Evolutionary conservation across 345 rosid genomes (phyloP).

Genomic region (Moricandia moricandioides): DNA sequence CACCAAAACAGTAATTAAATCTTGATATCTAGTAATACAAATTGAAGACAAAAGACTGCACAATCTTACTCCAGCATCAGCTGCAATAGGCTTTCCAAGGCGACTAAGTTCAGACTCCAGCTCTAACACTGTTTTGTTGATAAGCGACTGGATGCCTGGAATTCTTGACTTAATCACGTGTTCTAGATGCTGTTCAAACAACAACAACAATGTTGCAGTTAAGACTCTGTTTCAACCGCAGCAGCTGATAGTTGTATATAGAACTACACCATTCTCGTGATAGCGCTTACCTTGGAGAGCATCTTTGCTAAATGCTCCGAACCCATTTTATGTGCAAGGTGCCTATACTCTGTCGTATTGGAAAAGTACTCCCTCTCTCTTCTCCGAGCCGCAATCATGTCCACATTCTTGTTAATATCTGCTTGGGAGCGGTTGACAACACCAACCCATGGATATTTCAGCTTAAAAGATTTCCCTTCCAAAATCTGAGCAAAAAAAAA

Average conservation of each 20-base stretch:
- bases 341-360: constrained; percentile 85
- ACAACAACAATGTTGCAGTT: constrained; percentile 2
- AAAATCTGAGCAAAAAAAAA: constrained; percentile 51
- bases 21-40: constrained; percentile 1
- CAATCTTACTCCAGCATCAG: constrained; percentile 90
- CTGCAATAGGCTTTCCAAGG: constrained; percentile 97
- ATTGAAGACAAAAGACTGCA: constrained; percentile 19
- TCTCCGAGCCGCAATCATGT: constrained; percentile 97
- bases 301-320: constrained; percentile 94
- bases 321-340: constrained; percentile 95
- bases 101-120: constrained; percentile 89
- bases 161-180: constrained; percentile 93
- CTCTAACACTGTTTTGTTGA: constrained; percentile 79
- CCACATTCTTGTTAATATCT: constrained; percentile 94
- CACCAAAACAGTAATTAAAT: constrained; percentile 30
- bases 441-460: constrained; percentile 98
- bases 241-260: not conserved
- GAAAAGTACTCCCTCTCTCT: constrained; percentile 96
- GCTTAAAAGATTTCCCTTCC: constrained; percentile 86
- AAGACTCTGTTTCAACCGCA: constrained; percentile 15
- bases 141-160: constrained; percentile 94
- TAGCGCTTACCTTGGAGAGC: constrained; percentile 75
- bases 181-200: constrained; percentile 83
- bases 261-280: not conserved
- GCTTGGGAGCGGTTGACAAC: constrained; percentile 99